Evolutionary conservation across 805 yeast genomes (phyloP), one percentile per base, ranked within the genome.

Genomic region (Candida michaelii): DNA sequence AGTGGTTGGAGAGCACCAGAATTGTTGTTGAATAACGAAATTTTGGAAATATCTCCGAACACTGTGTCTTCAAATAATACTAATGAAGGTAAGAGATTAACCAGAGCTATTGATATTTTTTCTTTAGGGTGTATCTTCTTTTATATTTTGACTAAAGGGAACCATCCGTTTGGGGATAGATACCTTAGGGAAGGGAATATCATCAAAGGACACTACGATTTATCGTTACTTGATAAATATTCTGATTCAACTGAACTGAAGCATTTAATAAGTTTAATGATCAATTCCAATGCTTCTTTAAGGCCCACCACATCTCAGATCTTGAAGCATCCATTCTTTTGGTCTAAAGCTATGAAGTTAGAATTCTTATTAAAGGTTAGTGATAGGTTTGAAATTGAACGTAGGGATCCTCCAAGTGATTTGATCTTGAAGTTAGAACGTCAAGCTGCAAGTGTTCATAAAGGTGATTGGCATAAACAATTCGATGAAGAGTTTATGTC

Each of bases 1-100:
- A 79, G 93, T 3, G 99, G 99, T 3, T 93, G 99, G 99, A 77
- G 97, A 53, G 98, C 99, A 0, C 99, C 99, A 0, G 99, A 93
- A 55, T 62, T 88, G 25, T 63, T 88, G 27, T 60, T 76, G 17
- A 57, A 61, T 42, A 64, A 64, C 32, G 71, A 67, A 42, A 54
- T 66, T 38, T 43, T 54, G 9, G 73, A 69, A 44, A 65, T 67
- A 5, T 63, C 73, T 1, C 70, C 73, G 0, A 69, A 64, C 27
- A 61, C 72, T 3, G 54, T 65, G 34, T 55, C 68, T 18, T 56
- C 67, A 15, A 36, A 53, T 14, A 21, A 35, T 12, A 23, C 39
- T 4, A 40, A 48, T 16, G 35, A 47, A 12, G 43, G 44, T 17
- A 78, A 85, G 49, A 71, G 95, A 40, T 71, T 89, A 30, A 90